These are phyloP conservation scores for Neofusicoccum sp. DNA, from an alignment of 2,329 filamentous ascomycete species.

Conservation along the genomic window DNA sequence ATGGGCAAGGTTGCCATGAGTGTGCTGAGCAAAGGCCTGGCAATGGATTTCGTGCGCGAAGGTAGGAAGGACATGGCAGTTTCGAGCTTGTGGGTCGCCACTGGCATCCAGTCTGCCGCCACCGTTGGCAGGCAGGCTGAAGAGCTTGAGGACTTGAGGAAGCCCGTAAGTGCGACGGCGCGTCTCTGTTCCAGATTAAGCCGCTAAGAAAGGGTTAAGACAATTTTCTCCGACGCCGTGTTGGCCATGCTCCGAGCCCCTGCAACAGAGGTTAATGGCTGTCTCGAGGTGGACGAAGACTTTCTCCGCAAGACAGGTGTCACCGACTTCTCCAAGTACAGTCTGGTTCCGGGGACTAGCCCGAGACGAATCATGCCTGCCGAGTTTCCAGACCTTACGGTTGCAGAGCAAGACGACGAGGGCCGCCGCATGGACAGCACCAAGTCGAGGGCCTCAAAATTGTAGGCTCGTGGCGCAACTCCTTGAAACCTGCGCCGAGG, in stretches of 20 bases:
- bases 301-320: conserved; percentile 68
- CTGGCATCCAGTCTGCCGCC: conserved; percentile 73
- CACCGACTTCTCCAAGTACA: conserved; percentile 71
- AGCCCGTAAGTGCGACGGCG: conserved; percentile 43
- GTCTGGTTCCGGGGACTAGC: conserved; percentile 59
- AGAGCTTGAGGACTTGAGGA: conserved; percentile 59
- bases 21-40: conserved; percentile 75
- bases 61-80: conserved; percentile 68
- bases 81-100: conserved; percentile 79
- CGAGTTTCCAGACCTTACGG: conserved; percentile 65
- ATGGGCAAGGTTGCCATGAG: conserved; percentile 77
- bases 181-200: conserved; percentile 18
- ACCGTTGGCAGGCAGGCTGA: conserved; percentile 55
- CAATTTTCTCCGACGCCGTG: conserved; percentile 78
- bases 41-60: conserved; percentile 75
- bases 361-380: conserved; percentile 78
- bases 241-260: conserved; percentile 67
- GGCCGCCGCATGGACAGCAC: conserved; percentile 68
- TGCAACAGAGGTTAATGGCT: conserved; percentile 63
- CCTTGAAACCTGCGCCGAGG: conserved; percentile 1
- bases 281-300: conserved; percentile 75
- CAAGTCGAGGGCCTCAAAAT: conserved; percentile 25
- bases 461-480: conserved; percentile 7
- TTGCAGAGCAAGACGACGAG: conserved; percentile 78
- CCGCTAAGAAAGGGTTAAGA: conserved; percentile 31